Conservation (phyloP, 805 yeast genomes). For the Kluyveromyces siamensis region DNA sequence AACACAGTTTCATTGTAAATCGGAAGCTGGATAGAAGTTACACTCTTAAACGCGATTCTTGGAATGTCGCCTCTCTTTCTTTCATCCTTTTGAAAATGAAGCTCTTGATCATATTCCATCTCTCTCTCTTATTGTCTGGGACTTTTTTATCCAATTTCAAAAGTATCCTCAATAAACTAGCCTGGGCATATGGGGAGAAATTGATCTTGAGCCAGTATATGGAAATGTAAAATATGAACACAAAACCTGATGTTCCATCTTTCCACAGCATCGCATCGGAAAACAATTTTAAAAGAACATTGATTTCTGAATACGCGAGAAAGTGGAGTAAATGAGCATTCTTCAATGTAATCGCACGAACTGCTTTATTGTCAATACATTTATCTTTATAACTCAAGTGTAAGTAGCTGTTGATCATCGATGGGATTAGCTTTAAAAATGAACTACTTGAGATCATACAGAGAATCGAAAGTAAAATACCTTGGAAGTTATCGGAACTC, state of each 20-base stretch:
- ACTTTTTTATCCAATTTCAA: conserved; percentile 24
- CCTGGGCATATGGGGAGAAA: conserved; percentile 36
- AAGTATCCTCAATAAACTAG: conserved; percentile 24
- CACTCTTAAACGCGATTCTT: background rate
- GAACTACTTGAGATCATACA: conserved; percentile 64
- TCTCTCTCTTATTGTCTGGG: conserved; percentile 27
- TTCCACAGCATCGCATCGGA: conserved; percentile 54
- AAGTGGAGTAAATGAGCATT: conserved; percentile 20
- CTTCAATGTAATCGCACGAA: conserved; percentile 9
- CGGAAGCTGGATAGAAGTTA: too few species aligned
- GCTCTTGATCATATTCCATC: conserved; percentile 33
- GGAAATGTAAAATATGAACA: conserved; percentile 44
- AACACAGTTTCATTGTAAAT: too few species aligned
- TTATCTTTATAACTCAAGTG: conserved; percentile 37
- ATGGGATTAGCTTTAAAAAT: conserved; percentile 57
- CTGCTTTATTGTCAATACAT: conserved; percentile 7
- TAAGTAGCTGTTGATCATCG: conserved; percentile 43
- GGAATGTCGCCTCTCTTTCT: conserved; percentile 22
- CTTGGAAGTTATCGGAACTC: conserved; percentile 72
- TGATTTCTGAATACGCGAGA: conserved; percentile 54
- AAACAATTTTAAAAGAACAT: conserved; percentile 42
- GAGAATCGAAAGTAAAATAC: conserved; percentile 40
- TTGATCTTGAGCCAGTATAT: conserved; percentile 69
- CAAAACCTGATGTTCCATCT: conserved; percentile 59
- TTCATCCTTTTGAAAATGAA: conserved; percentile 35